These are phyloP conservation scores for Solanum corneliomulleri DNA, from an alignment of 257 asterid genomes.

Conservation along the genomic window DNA sequence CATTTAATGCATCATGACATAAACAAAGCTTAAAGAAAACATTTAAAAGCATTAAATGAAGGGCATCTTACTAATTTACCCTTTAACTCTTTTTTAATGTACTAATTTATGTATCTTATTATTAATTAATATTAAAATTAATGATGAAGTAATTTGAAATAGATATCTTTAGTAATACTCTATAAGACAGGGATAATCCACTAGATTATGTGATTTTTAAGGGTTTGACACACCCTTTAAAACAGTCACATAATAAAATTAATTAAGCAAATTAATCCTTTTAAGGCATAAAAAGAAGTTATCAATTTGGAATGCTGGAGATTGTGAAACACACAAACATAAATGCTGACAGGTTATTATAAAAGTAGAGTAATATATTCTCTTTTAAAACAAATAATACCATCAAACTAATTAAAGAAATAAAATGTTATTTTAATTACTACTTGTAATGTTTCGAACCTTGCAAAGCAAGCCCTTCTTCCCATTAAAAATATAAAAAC, in stretches of 20 bases:
- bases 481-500: background rate
- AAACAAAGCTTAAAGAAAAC: background rate
- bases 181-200: background rate
- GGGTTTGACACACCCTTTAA: background rate
- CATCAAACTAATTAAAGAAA: background rate
- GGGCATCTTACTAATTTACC: background rate
- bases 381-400: background rate
- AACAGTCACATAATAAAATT: background rate
- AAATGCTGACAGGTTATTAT: background rate
- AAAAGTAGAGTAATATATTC: background rate
- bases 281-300: background rate
- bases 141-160: no score
- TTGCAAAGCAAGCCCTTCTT: background rate
- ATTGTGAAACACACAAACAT: background rate
- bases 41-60: background rate
- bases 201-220: background rate
- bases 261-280: background rate
- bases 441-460: background rate
- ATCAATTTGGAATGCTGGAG: background rate
- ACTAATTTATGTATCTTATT: background rate
- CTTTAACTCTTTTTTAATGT: background rate
- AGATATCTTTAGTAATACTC: background rate
- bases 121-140: no score
- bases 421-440: background rate
- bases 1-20: background rate